phyloP scores from a whole-genome alignment of 2,329 filamentous ascomycete species.

The Scedosporium dehoogii region DNA sequence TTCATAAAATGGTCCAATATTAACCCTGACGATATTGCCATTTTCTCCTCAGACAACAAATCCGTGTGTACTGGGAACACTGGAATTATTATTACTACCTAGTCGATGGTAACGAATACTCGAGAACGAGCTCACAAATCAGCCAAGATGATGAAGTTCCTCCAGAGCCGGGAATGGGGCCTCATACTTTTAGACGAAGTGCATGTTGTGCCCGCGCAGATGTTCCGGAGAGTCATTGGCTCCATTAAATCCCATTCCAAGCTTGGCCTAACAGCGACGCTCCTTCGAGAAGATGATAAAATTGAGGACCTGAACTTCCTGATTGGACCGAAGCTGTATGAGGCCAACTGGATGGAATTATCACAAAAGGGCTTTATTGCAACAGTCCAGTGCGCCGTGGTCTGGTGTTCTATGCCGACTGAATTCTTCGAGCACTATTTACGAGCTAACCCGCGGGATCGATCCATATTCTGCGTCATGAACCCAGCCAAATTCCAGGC shows the following conservation, averaged over 20 bases:
- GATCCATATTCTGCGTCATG: slow-evolving; percentile 73
- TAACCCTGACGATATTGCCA: slow-evolving; percentile 81
- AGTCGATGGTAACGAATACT: slow-evolving; percentile 96
- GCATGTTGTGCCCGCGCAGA: slow-evolving; percentile 92
- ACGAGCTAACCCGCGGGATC: slow-evolving; percentile 45
- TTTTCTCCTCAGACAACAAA: slow-evolving; percentile 91
- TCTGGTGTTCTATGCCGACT: slow-evolving; percentile 98
- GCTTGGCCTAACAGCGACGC: slow-evolving; percentile 83
- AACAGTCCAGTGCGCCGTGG: slow-evolving; percentile 92
- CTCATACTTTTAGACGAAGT: slow-evolving; percentile 96
- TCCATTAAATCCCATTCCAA: slow-evolving; percentile 93
- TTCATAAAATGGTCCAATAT: slow-evolving; percentile 98
- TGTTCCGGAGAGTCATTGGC: slow-evolving; percentile 89
- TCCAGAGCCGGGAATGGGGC: slow-evolving; percentile 86
- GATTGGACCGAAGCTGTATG: slow-evolving; percentile 94
- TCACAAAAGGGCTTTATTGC: slow-evolving; percentile 96
- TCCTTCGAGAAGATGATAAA: slow-evolving; percentile 95
- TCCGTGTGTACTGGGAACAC: slow-evolving; percentile 74
- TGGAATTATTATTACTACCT: slow-evolving; percentile 94
- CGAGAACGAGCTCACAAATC: slow-evolving; percentile 83
- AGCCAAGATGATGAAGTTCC: slow-evolving; percentile 95
- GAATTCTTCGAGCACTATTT: slow-evolving; percentile 97
- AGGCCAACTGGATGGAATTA: slow-evolving; percentile 99
- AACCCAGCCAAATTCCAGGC: slow-evolving; percentile 96
- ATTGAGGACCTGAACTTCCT: slow-evolving; percentile 96